phyloP scores from a whole-genome alignment of 2,329 filamentous ascomycete species.

The Bertia moriformis region DNA sequence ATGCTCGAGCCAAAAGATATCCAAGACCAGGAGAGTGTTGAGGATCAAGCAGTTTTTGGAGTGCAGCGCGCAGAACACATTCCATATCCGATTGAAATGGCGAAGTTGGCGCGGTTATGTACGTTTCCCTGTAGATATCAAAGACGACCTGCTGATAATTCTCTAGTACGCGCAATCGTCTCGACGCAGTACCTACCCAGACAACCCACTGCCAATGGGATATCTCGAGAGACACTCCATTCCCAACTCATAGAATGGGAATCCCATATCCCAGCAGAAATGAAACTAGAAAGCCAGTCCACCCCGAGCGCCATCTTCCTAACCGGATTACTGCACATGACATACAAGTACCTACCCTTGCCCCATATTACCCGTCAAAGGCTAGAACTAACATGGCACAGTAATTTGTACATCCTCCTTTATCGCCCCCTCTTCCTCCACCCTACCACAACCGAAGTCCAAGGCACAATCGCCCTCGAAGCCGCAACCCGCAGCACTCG shows the following conservation, averaged over 20 bases:
- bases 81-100: conserved; percentile 19
- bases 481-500: conserved; percentile 27
- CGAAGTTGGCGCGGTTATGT: conserved; percentile 19
- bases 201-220: conserved; percentile 1
- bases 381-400: conserved; percentile 6
- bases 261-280: conserved; percentile 14
- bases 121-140: not conserved
- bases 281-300: conserved; percentile 16
- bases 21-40: conserved; percentile 12
- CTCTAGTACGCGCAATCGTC: conserved; percentile 17
- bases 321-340: conserved; percentile 23
- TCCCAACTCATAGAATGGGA: conserved; percentile 23
- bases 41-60: conserved; percentile 12
- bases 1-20: conserved; percentile 20
- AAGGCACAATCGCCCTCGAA: conserved; percentile 24
- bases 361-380: not conserved
- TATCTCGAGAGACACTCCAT: conserved; percentile 5
- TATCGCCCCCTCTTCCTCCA: conserved; percentile 25
- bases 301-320: conserved; percentile 18
- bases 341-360: conserved; percentile 26
- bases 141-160: not conserved
- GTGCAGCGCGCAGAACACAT: conserved; percentile 15
- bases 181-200: conserved; percentile 16
- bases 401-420: conserved; percentile 27
- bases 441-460: conserved; percentile 10